Base-by-base conservation (phyloP, 2,329 filamentous ascomycete species). In the Corynespora cassiicola region DNA sequence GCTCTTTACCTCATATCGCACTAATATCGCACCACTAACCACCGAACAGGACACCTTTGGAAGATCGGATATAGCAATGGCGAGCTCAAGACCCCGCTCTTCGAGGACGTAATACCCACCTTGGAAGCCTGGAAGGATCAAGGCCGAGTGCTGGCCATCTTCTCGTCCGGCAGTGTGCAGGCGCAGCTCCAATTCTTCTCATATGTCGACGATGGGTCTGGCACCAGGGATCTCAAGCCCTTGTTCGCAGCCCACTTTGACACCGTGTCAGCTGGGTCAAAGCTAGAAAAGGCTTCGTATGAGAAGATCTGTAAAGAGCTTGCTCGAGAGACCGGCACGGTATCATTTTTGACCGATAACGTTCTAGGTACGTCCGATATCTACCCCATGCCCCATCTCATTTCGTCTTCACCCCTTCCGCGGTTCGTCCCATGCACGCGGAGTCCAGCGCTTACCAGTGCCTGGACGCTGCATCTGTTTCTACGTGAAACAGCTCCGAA, bases 331-430 rank as follows among this genome's bases (percentile, higher is more conserved):
- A 65, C 76, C 12, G 66, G 65, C 8, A 74, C 79, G 39, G 87
- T 87, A 74, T 73, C 90, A n/a, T 94, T 94, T 65, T 71, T 92
- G 45, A 92, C 87, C 58, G 88, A 94, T 70, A 90, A 90, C 59
- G 76, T 88, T 29, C 81, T 79, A 59, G 76, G 72, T 75, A 64
- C 49, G 58, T 56, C 9, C 26, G 14, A 41, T 41, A 12, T 21
- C 31, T 27, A 16, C 15, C 8, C 31, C 9, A n/a, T 12, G 8
- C 16, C 14, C 26, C 22, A 16, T 39, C 24, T 12, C 17, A 12
- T 24, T 12, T 30, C 30, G 23, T 25, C 22, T 39, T 23, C 33
- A 22, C 24, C 31, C 21, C 23, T 23, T 14, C 27, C 28, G 33
- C 21, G 31, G 16, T 5, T 16, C 12, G 19, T 15, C 21, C 35